Conservation (phyloP, 2,329 filamentous ascomycete species). For the Colletotrichum nymphaeae region DNA sequence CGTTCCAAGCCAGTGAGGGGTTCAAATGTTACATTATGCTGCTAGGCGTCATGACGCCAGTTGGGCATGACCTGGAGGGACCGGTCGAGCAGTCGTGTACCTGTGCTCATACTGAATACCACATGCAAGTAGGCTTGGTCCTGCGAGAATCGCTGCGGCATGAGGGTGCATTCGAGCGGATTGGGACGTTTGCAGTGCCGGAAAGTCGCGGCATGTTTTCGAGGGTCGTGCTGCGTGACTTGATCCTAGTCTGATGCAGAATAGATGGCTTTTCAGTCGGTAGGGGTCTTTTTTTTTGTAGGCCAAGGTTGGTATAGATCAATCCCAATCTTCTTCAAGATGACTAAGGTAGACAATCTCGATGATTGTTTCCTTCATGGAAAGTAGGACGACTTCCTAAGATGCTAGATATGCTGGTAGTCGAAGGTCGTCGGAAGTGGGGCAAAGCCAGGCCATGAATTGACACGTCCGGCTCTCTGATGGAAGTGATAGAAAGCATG, state of each 20-base stretch:
- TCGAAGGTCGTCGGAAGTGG: too few species aligned
- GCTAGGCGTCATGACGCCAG: background rate
- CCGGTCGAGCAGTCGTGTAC: too few species aligned
- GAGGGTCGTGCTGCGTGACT: too few species aligned
- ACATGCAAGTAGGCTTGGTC: background rate
- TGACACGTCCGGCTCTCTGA: too few species aligned
- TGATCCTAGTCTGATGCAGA: background rate
- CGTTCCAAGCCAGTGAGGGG: background rate
- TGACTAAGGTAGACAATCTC: too few species aligned
- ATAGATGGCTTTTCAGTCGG: background rate
- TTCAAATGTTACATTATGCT: background rate
- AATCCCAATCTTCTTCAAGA: too few species aligned
- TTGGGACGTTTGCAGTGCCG: background rate
- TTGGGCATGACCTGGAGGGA: too few species aligned
- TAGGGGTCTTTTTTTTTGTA: background rate
- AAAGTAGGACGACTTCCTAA: too few species aligned
- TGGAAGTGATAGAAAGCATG: too few species aligned
- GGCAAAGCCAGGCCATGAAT: too few species aligned
- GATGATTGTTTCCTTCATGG: too few species aligned
- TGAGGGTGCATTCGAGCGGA: background rate
- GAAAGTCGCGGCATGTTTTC: background rate
- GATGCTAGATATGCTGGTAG: too few species aligned
- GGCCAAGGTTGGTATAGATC: background rate
- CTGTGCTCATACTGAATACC: background rate
- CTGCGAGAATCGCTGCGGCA: background rate